phyloP scores from a whole-genome alignment of 1,284 basidiomycete genomes.

The Porodaedalea pini region DNA sequence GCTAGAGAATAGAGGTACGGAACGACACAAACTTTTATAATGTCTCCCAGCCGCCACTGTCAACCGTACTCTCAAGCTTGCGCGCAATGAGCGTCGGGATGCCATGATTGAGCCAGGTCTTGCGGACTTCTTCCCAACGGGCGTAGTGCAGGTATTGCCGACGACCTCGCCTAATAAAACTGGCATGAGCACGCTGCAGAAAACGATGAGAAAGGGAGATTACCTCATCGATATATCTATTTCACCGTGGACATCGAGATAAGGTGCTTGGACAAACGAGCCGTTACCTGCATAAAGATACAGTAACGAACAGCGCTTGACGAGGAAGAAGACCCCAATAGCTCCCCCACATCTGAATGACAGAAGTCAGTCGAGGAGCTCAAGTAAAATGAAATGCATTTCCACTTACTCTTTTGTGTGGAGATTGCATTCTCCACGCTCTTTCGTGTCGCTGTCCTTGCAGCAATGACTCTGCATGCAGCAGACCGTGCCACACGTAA shows the following conservation, averaged over 20 bases:
- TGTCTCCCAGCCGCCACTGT: constrained; percentile 91
- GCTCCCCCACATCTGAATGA: constrained; percentile 81
- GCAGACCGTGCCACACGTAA: constrained; percentile 85
- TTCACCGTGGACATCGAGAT: constrained; percentile 94
- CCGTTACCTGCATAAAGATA: constrained; percentile 90
- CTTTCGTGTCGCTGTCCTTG: constrained; percentile 61
- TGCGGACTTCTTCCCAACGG: constrained; percentile 90
- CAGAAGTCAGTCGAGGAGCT: constrained; percentile 11
- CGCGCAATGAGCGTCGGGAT: constrained; percentile 90
- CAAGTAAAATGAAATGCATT: constrained; percentile 3
- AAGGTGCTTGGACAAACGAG: constrained; percentile 85
- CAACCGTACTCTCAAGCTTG: constrained; percentile 84
- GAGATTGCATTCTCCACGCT: constrained; percentile 88
- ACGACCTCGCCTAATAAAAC: constrained; percentile 63
- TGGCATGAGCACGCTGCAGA: constrained; percentile 9
- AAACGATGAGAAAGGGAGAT: constrained; percentile 25
- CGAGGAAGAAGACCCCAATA: constrained; percentile 86
- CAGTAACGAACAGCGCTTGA: constrained; percentile 91
- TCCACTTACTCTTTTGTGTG: constrained; percentile 85
- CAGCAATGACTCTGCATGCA: constrained; percentile 96
- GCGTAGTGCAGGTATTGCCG: constrained; percentile 85
- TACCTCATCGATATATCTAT: constrained; percentile 90
- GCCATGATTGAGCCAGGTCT: constrained; percentile 85
- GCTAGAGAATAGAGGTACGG: too few relatives aligned
- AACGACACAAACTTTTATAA: too few relatives aligned